Evolutionary conservation across 2,329 filamentous ascomycete species (phyloP), one percentile per base, ranked within the genome.

Genomic region (Epichloe sp.): DNA sequence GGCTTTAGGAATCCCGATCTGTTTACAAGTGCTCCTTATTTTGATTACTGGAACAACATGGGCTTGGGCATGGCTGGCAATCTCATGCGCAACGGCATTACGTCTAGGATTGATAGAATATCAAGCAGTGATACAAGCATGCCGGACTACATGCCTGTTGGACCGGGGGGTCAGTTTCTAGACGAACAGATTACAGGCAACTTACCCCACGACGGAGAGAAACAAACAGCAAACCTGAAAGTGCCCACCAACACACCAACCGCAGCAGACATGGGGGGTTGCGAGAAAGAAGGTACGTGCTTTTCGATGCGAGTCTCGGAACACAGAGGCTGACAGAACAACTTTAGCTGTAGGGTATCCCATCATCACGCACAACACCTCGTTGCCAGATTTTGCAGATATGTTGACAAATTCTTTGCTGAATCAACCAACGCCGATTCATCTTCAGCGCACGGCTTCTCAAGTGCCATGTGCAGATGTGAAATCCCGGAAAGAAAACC

Each of bases 371-470:
- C 47, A 60, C 34, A 50, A 52, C 19, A 40, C 53, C 19, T 48
- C 48, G 5, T 51, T 65, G 2, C 51, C 64, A 2, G 69, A 71
- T 36, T 59, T 75, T 4, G 67, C 70, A 5, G 64, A 65, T 5
- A 67, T 70, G n/a, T 61, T 77, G 48, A 72, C 72, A 0, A 67
- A 71, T 50, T 75, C 74, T 0, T 60, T 78, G 40, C 63, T 77
- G 31, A 75, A 73, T 47, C 74, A 77, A 49, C 69, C 73, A 11
- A 60, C 67, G 34, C 66, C 70, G 0, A 58, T 70, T 3, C 63
- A 68, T 3, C 52, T 63, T 4, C 65, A 65, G 14, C 57, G 62
- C 10, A 55, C 64, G 15, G 58, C 56, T n/a, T 59, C 63, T 43
- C 53, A 57, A 3, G 53, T 62, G 1, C 65, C 68, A 2, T 61